Percentiles rank a stretch among this genome's conserved stretches.
These are phyloP conservation scores for Plantago major DNA, from an alignment of 257 asterid genomes.

Conservation along the genomic window DNA sequence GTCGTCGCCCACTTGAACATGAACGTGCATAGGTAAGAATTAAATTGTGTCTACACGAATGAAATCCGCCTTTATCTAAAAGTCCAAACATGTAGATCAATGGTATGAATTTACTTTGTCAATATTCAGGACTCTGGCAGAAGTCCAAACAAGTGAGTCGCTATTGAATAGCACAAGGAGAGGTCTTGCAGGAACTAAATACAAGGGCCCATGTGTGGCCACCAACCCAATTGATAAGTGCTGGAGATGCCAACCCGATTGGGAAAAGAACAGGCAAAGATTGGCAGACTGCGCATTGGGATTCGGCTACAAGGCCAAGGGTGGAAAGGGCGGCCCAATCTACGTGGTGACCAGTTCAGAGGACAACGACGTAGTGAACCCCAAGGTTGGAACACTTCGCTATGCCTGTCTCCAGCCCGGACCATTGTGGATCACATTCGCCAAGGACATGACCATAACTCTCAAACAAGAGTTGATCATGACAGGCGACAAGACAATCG, in stretches of 20 bases:
- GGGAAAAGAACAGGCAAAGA: neutral
- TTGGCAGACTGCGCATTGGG: neutral
- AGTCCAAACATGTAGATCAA: neutral
- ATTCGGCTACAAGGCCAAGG: neutral
- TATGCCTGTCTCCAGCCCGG: conserved; percentile 34
- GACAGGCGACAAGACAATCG: conserved; percentile 35
- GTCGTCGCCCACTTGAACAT: conserved; percentile 20
- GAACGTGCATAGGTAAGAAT: conserved; percentile 24
- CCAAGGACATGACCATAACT: conserved; percentile 29
- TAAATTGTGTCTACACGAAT: neutral
- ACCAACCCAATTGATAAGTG: conserved; percentile 41
- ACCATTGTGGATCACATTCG: conserved; percentile 41
- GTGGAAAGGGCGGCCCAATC: neutral
- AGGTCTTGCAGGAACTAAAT: conserved; percentile 13
- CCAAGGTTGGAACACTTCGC: conserved; percentile 35
- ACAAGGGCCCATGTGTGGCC: conserved; percentile 24
- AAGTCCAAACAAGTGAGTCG: too few species aligned
- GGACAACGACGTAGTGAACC: conserved; percentile 12
- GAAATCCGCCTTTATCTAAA: neutral
- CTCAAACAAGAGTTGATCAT: conserved; percentile 34
- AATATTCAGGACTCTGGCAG: too few species aligned
- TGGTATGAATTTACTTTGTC: neutral
- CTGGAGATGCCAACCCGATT: conserved; percentile 33
- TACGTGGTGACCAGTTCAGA: neutral
- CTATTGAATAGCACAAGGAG: conserved; percentile 27